Evolutionary conservation across 2,329 filamentous ascomycete species (phyloP), one percentile per base, ranked within the genome.

Genomic region (Alternaria conjuncta): DNA sequence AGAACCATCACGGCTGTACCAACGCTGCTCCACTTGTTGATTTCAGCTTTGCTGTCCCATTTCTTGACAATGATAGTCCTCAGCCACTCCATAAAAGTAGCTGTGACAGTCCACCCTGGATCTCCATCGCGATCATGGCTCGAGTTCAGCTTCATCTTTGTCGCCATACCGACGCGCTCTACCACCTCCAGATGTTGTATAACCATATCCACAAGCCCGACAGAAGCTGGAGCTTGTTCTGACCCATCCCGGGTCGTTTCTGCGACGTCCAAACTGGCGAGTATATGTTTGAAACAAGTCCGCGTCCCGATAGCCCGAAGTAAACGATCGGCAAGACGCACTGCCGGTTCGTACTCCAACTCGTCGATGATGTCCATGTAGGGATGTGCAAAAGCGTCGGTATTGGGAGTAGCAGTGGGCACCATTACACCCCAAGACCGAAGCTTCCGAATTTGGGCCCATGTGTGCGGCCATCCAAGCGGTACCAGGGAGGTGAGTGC

Each of bases 1-100:
- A 97, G 87, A 28, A 96, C 85, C 51, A 90, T 88, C 44, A 97
- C 81, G 8, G 93, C 93, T 56, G 92, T 91, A 13, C 92, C 92
- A 65, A 94, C 90, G 13, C 91, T 85, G 28, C 90, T 88, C 71
- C 91, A 90, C 58, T 87, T 89, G 3, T 88, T 84, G 55, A 97
- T 86, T 46, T 90, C 86, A 2, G 92, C 86, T 58, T 87, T 87
- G 0, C 93, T 92, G 73, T 95, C 87, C 94, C 94, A 97, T 65
- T 92, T 89, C 59, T 89, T 88, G 47, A 96, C 81, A 73, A 97
- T 87, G 1, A 96, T 86, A 0, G 90, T 89, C 63, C 91, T 86
- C 20, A 91, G 87, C 91, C 90, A 94, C 71, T 93, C 91, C 25
- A 93, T 79, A 6, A 80, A 77, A 1, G 75, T 74, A 8, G 77